These are phyloP conservation scores for Elsinoe perseae DNA, from an alignment of 2,329 filamentous ascomycete genomes.

Conservation along the genomic window DNA sequence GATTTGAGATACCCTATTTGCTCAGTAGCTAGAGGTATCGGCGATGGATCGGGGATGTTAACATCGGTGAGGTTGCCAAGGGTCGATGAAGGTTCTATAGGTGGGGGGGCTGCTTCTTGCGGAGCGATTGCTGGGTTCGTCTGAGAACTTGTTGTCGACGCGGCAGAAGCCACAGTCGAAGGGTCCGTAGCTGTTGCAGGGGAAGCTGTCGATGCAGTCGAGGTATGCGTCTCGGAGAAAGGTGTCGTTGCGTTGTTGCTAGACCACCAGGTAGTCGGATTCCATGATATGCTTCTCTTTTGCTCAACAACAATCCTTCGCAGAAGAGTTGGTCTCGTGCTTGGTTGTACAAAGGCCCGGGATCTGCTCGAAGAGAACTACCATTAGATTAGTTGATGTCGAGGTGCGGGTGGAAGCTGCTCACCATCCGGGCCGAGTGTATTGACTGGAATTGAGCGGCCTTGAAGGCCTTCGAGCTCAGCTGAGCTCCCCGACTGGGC, in stretches of 20 bases:
- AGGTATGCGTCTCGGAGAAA: background rate
- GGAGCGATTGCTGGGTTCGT: slow-evolving; percentile 26
- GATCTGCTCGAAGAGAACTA: slow-evolving; percentile 25
- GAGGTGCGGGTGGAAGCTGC: background rate
- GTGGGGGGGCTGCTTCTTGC: slow-evolving; percentile 22
- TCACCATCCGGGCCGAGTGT: slow-evolving; percentile 24
- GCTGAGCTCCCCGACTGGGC: slow-evolving; percentile 41
- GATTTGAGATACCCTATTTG: slow-evolving; percentile 73
- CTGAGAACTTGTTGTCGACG: background rate
- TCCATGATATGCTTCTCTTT: slow-evolving; percentile 16
- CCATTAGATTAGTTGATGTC: slow-evolving; percentile 15
- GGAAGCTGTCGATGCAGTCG: background rate
- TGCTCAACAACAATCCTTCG: background rate
- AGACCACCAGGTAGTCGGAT: background rate
- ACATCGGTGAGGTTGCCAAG: slow-evolving; percentile 25
- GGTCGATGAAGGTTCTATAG: slow-evolving; percentile 19
- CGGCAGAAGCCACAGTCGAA: background rate
- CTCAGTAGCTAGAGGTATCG: slow-evolving; percentile 51
- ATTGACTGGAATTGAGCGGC: slow-evolving; percentile 23
- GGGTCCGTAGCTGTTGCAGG: slow-evolving; percentile 13
- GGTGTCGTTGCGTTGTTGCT: background rate
- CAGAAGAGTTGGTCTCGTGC: background rate
- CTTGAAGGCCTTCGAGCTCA: slow-evolving; percentile 23
- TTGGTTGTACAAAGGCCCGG: slow-evolving; percentile 16
- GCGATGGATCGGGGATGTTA: slow-evolving; percentile 36